A percentile compares a stretch with the other conserved stretches of the same genome.
Conservation (phyloP, 2,329 filamentous ascomycete species). For the Claviceps sorghi region DNA sequence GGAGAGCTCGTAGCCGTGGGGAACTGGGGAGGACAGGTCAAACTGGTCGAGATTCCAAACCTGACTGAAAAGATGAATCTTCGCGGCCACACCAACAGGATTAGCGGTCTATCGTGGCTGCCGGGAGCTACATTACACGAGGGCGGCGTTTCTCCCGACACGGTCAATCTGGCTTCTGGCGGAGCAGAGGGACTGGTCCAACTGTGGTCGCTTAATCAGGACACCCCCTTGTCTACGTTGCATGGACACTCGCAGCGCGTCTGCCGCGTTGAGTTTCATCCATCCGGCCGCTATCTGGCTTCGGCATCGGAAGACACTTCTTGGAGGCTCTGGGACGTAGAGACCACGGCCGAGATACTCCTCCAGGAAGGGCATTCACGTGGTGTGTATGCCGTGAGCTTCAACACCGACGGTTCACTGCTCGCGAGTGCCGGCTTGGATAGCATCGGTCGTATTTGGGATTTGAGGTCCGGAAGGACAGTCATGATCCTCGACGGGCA, state of each 20-base stretch:
- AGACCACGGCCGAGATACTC: slow-evolving; percentile 68
- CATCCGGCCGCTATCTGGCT: slow-evolving; percentile 75
- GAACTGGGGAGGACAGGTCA: slow-evolving; percentile 85
- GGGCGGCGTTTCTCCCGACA: slow-evolving; percentile 53
- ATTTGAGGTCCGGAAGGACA: slow-evolving; percentile 78
- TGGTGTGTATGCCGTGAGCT: slow-evolving; percentile 79
- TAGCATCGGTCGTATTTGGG: slow-evolving; percentile 91
- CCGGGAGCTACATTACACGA: slow-evolving; percentile 64
- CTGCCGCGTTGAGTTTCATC: slow-evolving; percentile 87
- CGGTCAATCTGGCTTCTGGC: slow-evolving; percentile 77
- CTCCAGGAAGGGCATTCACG: slow-evolving; percentile 90
- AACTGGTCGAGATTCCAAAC: slow-evolving; percentile 69
- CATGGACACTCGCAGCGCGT: slow-evolving; percentile 76
- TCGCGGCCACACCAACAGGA: slow-evolving; percentile 74
- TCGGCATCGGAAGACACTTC: slow-evolving; percentile 93
- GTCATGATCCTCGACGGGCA: slow-evolving; percentile 92
- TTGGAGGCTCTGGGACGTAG: slow-evolving; percentile 91
- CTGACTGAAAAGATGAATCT: slow-evolving; percentile 62
- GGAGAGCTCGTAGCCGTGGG: slow-evolving; percentile 74
- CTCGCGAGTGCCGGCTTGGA: slow-evolving; percentile 86
- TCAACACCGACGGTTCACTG: slow-evolving; percentile 82
- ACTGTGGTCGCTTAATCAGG: slow-evolving; percentile 77
- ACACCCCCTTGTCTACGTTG: slow-evolving; percentile 71
- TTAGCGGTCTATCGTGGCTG: slow-evolving; percentile 83
- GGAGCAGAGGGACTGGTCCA: slow-evolving; percentile 79